phyloP scores from a whole-genome alignment of 768 basidiomycete species.

The Rhodotorula kratochvilovae region DNA sequence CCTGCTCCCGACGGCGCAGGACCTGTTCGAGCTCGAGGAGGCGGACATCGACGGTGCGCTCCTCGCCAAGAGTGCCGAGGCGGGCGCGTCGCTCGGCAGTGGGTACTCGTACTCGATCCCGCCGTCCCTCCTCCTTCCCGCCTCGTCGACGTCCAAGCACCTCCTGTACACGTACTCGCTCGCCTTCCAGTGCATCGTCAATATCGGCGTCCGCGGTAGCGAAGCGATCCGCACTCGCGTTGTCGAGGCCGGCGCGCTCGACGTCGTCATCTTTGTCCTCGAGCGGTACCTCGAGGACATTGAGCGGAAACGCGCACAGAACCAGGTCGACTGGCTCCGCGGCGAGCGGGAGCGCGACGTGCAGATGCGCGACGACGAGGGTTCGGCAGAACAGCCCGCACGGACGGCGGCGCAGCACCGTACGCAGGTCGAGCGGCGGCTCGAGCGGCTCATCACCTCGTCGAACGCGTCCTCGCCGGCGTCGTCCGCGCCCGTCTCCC shows the following conservation, averaged over 20 bases:
- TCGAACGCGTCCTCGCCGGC: not conserved
- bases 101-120: constrained; percentile 42
- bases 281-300: constrained; percentile 87
- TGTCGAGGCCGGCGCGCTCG: constrained; percentile 87
- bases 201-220: constrained; percentile 92
- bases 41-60: constrained; percentile 2
- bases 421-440: not conserved
- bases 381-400: not conserved
- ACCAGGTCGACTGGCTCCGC: constrained; percentile 14
- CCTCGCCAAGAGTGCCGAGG: not conserved
- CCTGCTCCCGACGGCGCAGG: constrained; percentile 13
- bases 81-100: not conserved
- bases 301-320: constrained; percentile 21
- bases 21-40: not conserved
- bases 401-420: not conserved
- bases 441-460: not conserved
- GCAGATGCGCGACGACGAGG: not conserved
- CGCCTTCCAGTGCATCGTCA: constrained; percentile 94
- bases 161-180: constrained; percentile 73
- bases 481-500: constrained; percentile 3
- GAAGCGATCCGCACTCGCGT: constrained; percentile 86
- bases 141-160: constrained; percentile 12
- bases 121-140: constrained; percentile 17
- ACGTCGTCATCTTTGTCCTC: constrained; percentile 86
- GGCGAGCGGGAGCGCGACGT: not conserved